A percentile compares a stretch with the other conserved stretches of the same genome.
phyloP scores from a whole-genome alignment of 225 moss, liverwort and hornwort species.

The Physcomitrium patens region DNA sequence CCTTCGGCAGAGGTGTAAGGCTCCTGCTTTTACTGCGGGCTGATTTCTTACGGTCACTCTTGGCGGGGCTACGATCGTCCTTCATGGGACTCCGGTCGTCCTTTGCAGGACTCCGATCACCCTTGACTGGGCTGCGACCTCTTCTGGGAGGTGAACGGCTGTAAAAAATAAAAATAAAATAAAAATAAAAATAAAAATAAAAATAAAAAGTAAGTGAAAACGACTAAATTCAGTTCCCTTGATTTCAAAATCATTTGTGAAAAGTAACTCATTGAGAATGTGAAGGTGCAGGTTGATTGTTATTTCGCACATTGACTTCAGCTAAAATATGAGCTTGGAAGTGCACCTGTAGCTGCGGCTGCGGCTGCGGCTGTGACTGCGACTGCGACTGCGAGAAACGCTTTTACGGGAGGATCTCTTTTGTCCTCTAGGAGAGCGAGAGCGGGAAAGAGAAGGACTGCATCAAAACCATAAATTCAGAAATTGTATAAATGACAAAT shows the following conservation, averaged over 20 bases:
- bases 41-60: slow-evolving; percentile 45
- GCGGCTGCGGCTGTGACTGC: slow-evolving; percentile 82
- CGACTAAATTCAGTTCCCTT: neutral
- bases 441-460: slow-evolving; percentile 81
- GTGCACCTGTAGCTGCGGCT: slow-evolving; percentile 65
- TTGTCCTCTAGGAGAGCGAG: slow-evolving; percentile 85
- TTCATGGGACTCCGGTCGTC: slow-evolving; percentile 62
- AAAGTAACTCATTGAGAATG: too few species aligned
- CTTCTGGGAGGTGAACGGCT: slow-evolving; percentile 72
- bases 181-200: too few species aligned
- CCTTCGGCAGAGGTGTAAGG: slow-evolving; percentile 60
- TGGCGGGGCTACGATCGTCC: slow-evolving; percentile 51
- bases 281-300: too few species aligned
- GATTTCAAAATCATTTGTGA: too few species aligned
- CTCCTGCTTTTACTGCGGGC: slow-evolving; percentile 58
- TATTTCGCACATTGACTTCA: too few species aligned
- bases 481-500: neutral
- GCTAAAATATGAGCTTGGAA: neutral
- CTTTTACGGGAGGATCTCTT: slow-evolving; percentile 78
- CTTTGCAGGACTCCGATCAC: slow-evolving; percentile 70
- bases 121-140: slow-evolving; percentile 41
- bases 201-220: neutral
- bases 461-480: slow-evolving; percentile 8
- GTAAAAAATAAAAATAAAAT: too few species aligned
- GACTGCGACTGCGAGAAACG: slow-evolving; percentile 83